These are phyloP conservation scores for Xylaria telfairii DNA, from an alignment of 495 filamentous ascomycete genomes.

Conservation along the genomic window DNA sequence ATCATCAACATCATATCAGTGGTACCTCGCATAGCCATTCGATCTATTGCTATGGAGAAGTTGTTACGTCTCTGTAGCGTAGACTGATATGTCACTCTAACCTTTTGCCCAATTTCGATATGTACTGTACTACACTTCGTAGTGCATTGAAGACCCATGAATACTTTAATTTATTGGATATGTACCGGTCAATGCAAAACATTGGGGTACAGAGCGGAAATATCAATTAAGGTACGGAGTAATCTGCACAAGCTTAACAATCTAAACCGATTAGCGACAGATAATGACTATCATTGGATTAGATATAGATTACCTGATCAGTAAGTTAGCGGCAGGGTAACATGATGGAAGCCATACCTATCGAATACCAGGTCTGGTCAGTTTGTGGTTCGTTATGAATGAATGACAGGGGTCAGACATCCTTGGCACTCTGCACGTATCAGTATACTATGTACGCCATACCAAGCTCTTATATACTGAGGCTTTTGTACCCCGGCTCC, in stretches of 20 bases:
- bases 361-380: not conserved
- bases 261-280: conserved; percentile 5
- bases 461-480: not conserved
- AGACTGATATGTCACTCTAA: not conserved
- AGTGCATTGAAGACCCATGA: not conserved
- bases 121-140: not conserved
- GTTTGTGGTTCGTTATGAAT: conserved; percentile 2
- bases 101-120: not conserved
- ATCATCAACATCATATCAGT: not conserved
- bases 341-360: not conserved
- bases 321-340: not conserved
- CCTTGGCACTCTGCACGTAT: not conserved
- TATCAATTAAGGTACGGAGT: not conserved
- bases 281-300: not conserved
- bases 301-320: not conserved
- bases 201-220: not conserved
- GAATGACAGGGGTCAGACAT: not conserved
- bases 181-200: not conserved
- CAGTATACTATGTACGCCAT: not conserved
- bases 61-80: not conserved
- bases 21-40: not conserved
- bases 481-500: not conserved
- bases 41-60: not conserved
- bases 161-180: not conserved
- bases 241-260: not conserved